Evolutionary conservation across 2,329 filamentous ascomycete species (phyloP), one percentile per base, ranked within the genome.

Genomic region (Fusarium sp.): DNA sequence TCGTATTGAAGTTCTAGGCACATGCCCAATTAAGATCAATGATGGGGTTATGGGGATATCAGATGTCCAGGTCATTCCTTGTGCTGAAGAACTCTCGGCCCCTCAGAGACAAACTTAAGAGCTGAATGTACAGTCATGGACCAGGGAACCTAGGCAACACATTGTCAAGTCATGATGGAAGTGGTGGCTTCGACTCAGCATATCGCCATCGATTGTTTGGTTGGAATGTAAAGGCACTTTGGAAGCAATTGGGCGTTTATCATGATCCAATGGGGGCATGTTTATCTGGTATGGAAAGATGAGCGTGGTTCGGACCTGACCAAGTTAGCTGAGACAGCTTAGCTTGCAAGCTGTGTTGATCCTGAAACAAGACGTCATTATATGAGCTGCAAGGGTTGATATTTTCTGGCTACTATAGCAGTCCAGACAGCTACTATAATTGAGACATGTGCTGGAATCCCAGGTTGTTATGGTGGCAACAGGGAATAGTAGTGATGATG

Each of bases 331-430:
- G 38, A 69, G 68, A 71, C 67, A 56, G 29, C 51, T 41, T 48
- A 65, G 48, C 52, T 63, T 44, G 34, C 27, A 25, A 63, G 46
- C 46, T 52, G 32, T 67, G 54, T 57, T 59, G 64, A 65, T 49
- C 41, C 53, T 71, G 69, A 71, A 71, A 71, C 69, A 62, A 71
- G 56, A 69, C 68, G 68, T 71, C 68, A 71, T 68, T 24, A 53
- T 25, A 48, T 69, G 43, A 41, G 29, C 34, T 65, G 22, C 60
- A 69, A 64, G 65, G 65, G 15, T 55, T 40, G 10, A 15, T 48
- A 45, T 44, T 61, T 41, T 18, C 27, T 53, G 49, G 15, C 32
- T 16, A n/a, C n/a, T 38, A 34, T 53, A 38, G 34, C 34, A 38
- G 34, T 38, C 34, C 34, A 38, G 34, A 38, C 12, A 29, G 48